These are phyloP conservation scores for Hymenoscyphus repandus DNA, from an alignment of 2,329 filamentous ascomycete genomes.

Conservation along the genomic window DNA sequence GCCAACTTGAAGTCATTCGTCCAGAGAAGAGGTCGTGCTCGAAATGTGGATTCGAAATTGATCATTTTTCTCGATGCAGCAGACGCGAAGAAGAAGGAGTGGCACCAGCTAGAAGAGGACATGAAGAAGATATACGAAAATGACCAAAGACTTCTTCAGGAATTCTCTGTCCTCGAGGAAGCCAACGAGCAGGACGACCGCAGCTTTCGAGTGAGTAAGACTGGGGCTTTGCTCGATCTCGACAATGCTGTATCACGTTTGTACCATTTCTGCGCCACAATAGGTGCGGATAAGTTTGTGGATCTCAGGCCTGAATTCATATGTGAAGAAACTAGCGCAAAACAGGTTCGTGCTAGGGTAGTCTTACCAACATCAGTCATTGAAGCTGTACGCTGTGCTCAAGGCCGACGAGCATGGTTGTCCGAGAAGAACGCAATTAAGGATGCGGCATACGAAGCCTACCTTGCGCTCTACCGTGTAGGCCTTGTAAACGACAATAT, in stretches of 20 bases:
- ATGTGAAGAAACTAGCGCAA: constrained; percentile 29
- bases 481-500: constrained; percentile 75
- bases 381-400: constrained; percentile 49
- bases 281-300: constrained; percentile 51
- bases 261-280: constrained; percentile 69
- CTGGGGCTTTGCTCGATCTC: constrained; percentile 63
- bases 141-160: constrained; percentile 25
- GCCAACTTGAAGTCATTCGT: constrained; percentile 59
- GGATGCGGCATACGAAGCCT: constrained; percentile 76
- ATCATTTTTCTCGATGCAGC: constrained; percentile 45
- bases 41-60: constrained; percentile 49
- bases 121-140: constrained; percentile 51
- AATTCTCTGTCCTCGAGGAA: constrained; percentile 20
- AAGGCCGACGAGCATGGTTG: constrained; percentile 54
- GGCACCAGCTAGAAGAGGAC: constrained; percentile 62
- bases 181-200: constrained; percentile 32
- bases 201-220: constrained; percentile 38
- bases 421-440: constrained; percentile 58
- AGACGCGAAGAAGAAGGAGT: constrained; percentile 41
- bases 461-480: constrained; percentile 60
- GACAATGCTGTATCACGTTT: constrained; percentile 73
- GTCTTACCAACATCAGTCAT: constrained; percentile 67
- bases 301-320: constrained; percentile 64
- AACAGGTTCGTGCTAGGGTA: constrained; percentile 52
- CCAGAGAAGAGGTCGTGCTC: constrained; percentile 59